phyloP scores from a whole-genome alignment of 208 protist genomes.

The Leishmania arabica region DNA sequence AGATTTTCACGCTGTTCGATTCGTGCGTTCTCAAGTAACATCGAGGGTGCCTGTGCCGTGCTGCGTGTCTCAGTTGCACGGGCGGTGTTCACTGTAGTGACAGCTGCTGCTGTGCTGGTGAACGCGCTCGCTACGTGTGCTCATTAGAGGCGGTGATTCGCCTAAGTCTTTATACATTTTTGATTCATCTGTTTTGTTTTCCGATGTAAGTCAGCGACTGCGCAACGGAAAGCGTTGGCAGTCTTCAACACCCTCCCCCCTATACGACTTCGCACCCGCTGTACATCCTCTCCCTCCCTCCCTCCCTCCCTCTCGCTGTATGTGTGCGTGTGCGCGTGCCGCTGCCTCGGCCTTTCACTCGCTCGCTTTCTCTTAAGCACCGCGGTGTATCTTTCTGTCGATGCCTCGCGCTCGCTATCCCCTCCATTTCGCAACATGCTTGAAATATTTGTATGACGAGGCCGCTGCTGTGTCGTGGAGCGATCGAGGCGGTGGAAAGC shows the following conservation, averaged over 20 bases:
- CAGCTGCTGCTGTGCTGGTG: background rate
- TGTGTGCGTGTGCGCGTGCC: background rate
- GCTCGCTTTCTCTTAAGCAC: background rate
- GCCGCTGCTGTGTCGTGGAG: background rate
- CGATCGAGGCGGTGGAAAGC: background rate
- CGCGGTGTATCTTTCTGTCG: background rate
- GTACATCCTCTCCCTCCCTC: background rate
- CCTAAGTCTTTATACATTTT: background rate
- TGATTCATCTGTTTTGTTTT: background rate
- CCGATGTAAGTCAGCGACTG: background rate
- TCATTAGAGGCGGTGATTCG: background rate
- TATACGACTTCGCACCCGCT: background rate
- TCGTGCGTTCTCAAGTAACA: constrained; percentile 62
- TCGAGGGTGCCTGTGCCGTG: constrained; percentile 5
- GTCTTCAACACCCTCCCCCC: background rate
- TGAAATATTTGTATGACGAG: background rate
- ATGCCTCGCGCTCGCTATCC: background rate
- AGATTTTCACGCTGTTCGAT: constrained; percentile 63
- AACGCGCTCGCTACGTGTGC: background rate
- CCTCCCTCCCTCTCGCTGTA: background rate
- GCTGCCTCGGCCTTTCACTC: background rate
- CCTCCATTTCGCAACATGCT: background rate
- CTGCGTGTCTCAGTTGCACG: constrained; percentile 1
- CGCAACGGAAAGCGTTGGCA: background rate
- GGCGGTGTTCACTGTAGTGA: background rate